A percentile compares a stretch with the other conserved stretches of the same genome.
phyloP scores from a whole-genome alignment of 2,329 filamentous ascomycete genomes.

The Fusarium heterosporum region DNA sequence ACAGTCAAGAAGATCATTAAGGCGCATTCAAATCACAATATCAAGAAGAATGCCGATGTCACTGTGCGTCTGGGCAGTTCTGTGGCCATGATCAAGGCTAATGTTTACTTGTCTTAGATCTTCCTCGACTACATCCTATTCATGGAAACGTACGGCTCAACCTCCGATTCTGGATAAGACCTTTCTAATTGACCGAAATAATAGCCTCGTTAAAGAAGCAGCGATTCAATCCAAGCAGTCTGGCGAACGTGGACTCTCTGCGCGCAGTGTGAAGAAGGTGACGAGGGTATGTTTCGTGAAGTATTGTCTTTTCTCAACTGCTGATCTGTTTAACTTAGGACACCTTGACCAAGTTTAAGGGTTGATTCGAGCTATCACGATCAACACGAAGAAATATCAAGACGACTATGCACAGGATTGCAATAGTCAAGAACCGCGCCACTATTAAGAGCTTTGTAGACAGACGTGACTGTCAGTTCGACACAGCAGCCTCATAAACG shows the following conservation, averaged over 20 bases:
- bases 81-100: constrained; percentile 38
- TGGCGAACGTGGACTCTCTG: constrained; percentile 79
- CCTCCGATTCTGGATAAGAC: not conserved
- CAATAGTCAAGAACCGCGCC: constrained; percentile 12
- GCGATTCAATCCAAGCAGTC: constrained; percentile 79
- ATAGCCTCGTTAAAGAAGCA: constrained; percentile 82
- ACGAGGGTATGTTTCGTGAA: constrained; percentile 69
- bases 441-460: not conserved
- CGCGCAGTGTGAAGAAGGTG: constrained; percentile 80
- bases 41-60: constrained; percentile 89
- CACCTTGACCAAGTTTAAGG: constrained; percentile 75
- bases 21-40: constrained; percentile 81
- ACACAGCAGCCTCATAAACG: not conserved
- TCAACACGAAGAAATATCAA: not conserved
- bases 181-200: not conserved
- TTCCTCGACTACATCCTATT: constrained; percentile 88
- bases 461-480: not conserved
- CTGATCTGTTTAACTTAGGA: constrained; percentile 59
- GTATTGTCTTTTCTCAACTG: not conserved
- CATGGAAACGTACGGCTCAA: constrained; percentile 68
- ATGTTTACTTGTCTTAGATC: constrained; percentile 67
- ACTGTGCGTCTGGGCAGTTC: constrained; percentile 65
- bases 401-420: not conserved
- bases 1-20: constrained; percentile 92
- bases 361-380: constrained; percentile 56